phyloP scores from a whole-genome alignment of 805 yeast species.

The Kuraishia cidri region DNA sequence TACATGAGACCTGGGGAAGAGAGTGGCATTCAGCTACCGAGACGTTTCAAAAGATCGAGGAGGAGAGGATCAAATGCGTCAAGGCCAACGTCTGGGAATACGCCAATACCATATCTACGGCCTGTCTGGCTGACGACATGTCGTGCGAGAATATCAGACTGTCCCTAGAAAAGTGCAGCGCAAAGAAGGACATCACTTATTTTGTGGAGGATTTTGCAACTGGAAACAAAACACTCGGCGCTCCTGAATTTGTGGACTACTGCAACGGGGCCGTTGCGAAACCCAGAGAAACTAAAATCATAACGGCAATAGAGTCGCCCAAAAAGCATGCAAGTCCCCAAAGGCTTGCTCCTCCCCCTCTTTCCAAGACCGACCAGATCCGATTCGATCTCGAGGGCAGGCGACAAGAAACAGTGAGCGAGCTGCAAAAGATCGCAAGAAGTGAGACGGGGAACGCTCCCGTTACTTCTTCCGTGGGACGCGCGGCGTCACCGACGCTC shows the following conservation, averaged over 20 bases:
- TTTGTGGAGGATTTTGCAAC: conserved; percentile 53
- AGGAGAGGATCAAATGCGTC: conserved; percentile 60
- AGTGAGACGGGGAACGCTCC: neutral
- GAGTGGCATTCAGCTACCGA: conserved; percentile 66
- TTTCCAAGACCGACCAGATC: neutral
- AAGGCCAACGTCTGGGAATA: conserved; percentile 72
- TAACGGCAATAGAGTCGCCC: neutral
- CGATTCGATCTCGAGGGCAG: neutral
- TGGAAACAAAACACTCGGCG: conserved; percentile 49
- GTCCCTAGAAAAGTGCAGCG: conserved; percentile 59
- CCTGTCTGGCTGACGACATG: conserved; percentile 74
- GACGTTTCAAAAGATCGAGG: conserved; percentile 59
- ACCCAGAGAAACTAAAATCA: neutral
- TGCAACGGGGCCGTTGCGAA: conserved; percentile 16
- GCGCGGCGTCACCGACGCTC: conserved; percentile 1
- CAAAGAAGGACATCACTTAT: conserved; percentile 43
- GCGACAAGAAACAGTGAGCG: neutral
- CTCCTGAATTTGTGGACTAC: conserved; percentile 60
- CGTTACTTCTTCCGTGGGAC: neutral
- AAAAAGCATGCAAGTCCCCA: no score
- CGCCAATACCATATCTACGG: conserved; percentile 63
- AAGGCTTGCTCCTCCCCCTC: neutral
- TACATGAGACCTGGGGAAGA: conserved; percentile 53
- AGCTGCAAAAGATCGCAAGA: neutral
- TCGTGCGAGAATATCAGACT: conserved; percentile 65